phyloP scores from a whole-genome alignment of 2,329 filamentous ascomycete genomes.

The Colletotrichum sp. region DNA sequence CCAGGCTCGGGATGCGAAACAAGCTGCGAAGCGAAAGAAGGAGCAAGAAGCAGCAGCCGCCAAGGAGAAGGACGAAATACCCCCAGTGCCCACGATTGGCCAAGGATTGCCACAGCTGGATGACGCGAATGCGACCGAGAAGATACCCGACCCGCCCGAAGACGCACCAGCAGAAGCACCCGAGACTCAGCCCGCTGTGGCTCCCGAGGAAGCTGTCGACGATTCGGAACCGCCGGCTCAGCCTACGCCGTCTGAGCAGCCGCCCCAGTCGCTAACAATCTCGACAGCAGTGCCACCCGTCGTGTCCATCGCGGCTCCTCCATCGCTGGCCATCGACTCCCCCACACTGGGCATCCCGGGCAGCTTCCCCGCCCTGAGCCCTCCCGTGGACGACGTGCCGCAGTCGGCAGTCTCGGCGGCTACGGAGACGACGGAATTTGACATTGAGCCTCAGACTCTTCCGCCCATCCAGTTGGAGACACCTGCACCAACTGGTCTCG shows the following conservation, averaged over 20 bases:
- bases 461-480: conserved; percentile 42
- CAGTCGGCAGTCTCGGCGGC: conserved; percentile 62
- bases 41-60: conserved; percentile 53
- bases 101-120: not conserved
- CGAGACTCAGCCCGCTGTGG: not conserved
- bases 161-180: not conserved
- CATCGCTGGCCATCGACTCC: conserved; percentile 53
- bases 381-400: conserved; percentile 52
- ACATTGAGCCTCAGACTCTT: conserved; percentile 72
- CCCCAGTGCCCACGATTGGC: conserved; percentile 6
- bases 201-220: conserved; percentile 5
- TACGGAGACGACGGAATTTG: conserved; percentile 73
- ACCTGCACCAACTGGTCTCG: conserved; percentile 7
- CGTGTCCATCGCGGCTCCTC: conserved; percentile 3
- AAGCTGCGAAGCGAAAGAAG: conserved; percentile 57
- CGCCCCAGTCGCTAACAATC: not conserved
- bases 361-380: conserved; percentile 55
- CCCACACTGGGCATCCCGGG: conserved; percentile 72
- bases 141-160: not conserved
- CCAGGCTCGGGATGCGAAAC: conserved; percentile 63
- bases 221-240: not conserved
- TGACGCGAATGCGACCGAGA: not conserved
- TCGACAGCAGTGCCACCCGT: conserved; percentile 5
- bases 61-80: conserved; percentile 32
- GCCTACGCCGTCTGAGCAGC: not conserved